Evolutionary conservation across 352 stramenopile genomes (phyloP), one percentile per base, ranked within the genome.

Genomic region (Phytophthora megakarya): DNA sequence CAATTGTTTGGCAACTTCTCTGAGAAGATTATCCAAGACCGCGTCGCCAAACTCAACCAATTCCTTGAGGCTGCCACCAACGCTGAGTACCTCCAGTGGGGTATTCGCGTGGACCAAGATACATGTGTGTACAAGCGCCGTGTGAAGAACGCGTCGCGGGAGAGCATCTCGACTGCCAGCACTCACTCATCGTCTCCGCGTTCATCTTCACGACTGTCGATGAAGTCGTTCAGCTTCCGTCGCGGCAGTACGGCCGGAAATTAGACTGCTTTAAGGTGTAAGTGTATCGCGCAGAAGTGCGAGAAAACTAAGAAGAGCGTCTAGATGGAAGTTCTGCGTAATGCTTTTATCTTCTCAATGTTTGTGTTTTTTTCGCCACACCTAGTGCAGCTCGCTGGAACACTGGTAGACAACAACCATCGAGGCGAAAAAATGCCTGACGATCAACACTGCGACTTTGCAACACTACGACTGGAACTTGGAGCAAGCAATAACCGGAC

Each of bases 111-210:
- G 51, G 81, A 90, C 65, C 79, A 87, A 57, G 79, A 88, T 54
- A 90, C 79, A 54, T 90, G 79, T 51, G 79, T 89, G 22, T 89
- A 89, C 73, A 89, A 89, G 69, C 81, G 80, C 42, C 81, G 81
- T 45, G 72, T 86, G 26, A 88, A 88, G 62, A 84, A 62, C 39
- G 56, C 76, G 4, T 79, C 76, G 23, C 72, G 78, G 1, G 73
- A 85, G 16, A 82, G 70, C 44, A 74, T 80, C 23, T 73, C 62
- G 15, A 76, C 66, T 15, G 76, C 72, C 47, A 79, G 67, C 39
- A 77, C 26, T 22, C 75, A 80, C 33, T 83, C 80, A 35, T 84
- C 73, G 22, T 89, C 80, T 15, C 80, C 80, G 19, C 77, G 78
- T 50, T 78, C 79, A 42, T 86, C 80, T 33, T 86, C 78, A 38